Conservation (phyloP, 441 rosid genomes). For the Cnidoscolus chayamansa region DNA sequence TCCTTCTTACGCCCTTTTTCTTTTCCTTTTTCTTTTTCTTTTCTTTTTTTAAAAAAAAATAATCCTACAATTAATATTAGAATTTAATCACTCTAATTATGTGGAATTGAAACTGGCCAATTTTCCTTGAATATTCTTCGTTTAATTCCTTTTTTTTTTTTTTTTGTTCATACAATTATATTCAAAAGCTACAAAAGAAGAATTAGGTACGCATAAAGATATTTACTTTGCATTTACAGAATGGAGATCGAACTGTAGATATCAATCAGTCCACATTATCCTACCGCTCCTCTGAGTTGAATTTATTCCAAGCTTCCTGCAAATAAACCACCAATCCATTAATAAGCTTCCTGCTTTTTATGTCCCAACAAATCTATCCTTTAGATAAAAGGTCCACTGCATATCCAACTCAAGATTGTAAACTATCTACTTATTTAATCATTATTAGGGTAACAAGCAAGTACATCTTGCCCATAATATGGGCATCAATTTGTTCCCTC, state of each 20-base stretch:
- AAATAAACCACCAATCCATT: slow-evolving; percentile 25
- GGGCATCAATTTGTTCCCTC: not conserved
- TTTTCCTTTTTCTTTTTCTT: no score
- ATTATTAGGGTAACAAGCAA: not conserved
- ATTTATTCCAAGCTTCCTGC: slow-evolving; percentile 94
- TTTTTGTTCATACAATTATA: slow-evolving; percentile 17
- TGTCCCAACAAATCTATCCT: not conserved
- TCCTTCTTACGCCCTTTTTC: no score
- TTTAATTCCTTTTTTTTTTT: slow-evolving; percentile 17
- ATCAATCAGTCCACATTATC: slow-evolving; percentile 7
- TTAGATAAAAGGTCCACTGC: not conserved
- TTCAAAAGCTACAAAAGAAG: slow-evolving; percentile 16
- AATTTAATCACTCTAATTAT: no score
- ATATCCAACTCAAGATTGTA: no score
- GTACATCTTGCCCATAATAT: not conserved
- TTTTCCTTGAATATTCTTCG: slow-evolving; percentile 14
- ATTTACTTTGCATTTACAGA: slow-evolving; percentile 34
- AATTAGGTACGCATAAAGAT: slow-evolving; percentile 18
- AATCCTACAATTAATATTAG: no score
- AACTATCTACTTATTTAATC: not conserved
- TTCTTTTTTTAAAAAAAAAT: no score
- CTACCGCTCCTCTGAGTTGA: slow-evolving; percentile 88
- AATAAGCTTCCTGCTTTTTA: not conserved
- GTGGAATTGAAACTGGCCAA: not conserved
- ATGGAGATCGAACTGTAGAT: not conserved